phyloP scores from a whole-genome alignment of 192 early-diverging fungal species.

The Linnemannia schmuckeri region DNA sequence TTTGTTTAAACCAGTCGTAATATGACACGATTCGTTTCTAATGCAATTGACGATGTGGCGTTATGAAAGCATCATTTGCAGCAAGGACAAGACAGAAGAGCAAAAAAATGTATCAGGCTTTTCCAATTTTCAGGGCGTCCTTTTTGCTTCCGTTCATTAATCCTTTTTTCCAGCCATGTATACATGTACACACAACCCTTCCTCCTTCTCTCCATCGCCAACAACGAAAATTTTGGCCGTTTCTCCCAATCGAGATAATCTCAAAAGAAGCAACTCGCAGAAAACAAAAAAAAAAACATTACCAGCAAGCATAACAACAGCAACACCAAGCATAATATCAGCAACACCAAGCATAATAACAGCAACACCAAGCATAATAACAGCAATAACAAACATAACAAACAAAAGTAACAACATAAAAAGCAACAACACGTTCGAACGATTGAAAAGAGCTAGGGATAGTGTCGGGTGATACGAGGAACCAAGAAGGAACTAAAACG shows the following conservation, averaged over 20 bases:
- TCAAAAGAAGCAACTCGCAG: not conserved
- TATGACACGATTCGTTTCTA: no score
- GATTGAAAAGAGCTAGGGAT: not conserved
- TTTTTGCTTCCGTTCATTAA: not conserved
- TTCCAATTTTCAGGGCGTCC: not conserved
- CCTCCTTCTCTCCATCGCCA: not conserved
- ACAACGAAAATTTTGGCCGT: not conserved
- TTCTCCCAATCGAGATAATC: slow-evolving; percentile 8
- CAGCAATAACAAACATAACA: not conserved
- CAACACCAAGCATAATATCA: not conserved
- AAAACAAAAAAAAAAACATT: not conserved
- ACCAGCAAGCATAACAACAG: not conserved
- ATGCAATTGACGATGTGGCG: no score
- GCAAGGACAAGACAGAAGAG: no score
- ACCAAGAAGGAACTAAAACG: not conserved
- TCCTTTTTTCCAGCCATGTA: not conserved
- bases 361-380: not conserved
- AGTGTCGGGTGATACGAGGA: not conserved
- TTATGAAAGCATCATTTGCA: no score
- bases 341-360: not conserved
- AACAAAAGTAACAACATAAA: not conserved
- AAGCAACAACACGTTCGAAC: not conserved
- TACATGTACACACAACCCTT: not conserved
- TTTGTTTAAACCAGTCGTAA: no score
- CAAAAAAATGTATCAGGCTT: not conserved